A percentile compares a stretch with the other conserved stretches of the same genome.
Conservation (phyloP, 306 rosid genomes). For the Lablab purpureus region DNA sequence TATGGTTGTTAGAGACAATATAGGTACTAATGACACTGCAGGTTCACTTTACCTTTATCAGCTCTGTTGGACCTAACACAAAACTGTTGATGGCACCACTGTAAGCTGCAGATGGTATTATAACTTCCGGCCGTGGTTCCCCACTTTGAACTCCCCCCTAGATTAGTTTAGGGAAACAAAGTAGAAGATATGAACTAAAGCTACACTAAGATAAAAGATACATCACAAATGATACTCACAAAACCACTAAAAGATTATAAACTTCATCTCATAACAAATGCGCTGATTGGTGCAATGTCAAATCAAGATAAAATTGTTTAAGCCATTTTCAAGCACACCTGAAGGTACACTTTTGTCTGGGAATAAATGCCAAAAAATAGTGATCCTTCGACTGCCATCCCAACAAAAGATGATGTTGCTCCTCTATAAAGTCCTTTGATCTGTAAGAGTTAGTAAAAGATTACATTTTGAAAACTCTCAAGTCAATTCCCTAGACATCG, state of each 20-base stretch:
- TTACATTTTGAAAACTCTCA: slow-evolving; percentile 22
- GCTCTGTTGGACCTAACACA: slow-evolving; percentile 89
- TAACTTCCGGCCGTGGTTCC: slow-evolving; percentile 67
- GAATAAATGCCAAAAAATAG: slow-evolving; percentile 91
- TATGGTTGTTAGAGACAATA: slow-evolving; percentile 39
- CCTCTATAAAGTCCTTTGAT: slow-evolving; percentile 94
- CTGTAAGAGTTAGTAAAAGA: slow-evolving; percentile 60
- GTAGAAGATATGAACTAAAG: slow-evolving; percentile 20
- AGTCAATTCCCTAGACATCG: slow-evolving; percentile 21
- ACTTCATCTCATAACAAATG: slow-evolving; percentile 22
- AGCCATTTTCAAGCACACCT: slow-evolving; percentile 65
- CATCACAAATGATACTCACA: slow-evolving; percentile 17
- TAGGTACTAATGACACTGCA: slow-evolving; percentile 41
- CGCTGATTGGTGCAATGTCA: slow-evolving; percentile 28
- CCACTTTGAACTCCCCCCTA: slow-evolving; percentile 74
- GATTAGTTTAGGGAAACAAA: slow-evolving; percentile 44
- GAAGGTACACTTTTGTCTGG: slow-evolving; percentile 76
- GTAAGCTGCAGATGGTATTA: slow-evolving; percentile 90
- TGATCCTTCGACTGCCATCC: slow-evolving; percentile 93
- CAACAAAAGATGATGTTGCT: slow-evolving; percentile 89
- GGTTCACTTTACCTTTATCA: slow-evolving; percentile 74
- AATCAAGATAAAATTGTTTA: slow-evolving; percentile 38
- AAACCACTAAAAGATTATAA: slow-evolving; percentile 23
- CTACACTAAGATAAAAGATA: slow-evolving; percentile 29
- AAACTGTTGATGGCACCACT: slow-evolving; percentile 88